Evolutionary conservation across 2,329 filamentous ascomycete genomes (phyloP).

Genomic region (Zasmidium angulare): DNA sequence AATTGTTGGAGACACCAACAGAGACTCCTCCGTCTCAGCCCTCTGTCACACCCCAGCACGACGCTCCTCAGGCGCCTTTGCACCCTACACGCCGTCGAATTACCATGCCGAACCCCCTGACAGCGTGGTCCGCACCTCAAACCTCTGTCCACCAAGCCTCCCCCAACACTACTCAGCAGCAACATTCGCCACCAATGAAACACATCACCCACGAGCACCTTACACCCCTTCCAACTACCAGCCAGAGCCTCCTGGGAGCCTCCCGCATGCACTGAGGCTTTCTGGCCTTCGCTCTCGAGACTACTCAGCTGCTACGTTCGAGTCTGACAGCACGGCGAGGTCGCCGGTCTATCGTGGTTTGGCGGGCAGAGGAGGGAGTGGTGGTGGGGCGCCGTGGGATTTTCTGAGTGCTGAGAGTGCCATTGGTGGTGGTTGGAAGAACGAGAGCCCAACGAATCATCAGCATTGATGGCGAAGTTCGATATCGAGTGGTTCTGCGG

Average conservation of each 20-base stretch:
- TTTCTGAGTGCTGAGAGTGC: conserved; percentile 19
- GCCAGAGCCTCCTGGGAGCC: too few relatives aligned
- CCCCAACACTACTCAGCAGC: conserved; percentile 19
- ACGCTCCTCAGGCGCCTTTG: background rate
- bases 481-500: too few relatives aligned
- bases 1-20: background rate
- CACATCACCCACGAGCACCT: too few relatives aligned
- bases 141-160: conserved; percentile 12
- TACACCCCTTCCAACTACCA: too few relatives aligned
- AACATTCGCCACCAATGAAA: background rate
- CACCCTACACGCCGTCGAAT: conserved; percentile 19
- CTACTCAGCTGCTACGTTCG: too few relatives aligned
- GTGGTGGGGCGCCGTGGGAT: conserved; percentile 6
- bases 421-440: conserved; percentile 13
- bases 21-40: background rate
- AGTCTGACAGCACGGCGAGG: conserved; percentile 1
- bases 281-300: too few relatives aligned
- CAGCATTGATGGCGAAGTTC: background rate
- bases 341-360: conserved; percentile 15
- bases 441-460: background rate
- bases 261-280: too few relatives aligned
- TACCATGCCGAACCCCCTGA: conserved; percentile 12
- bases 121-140: conserved; percentile 9
- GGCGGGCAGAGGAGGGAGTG: conserved; percentile 2
- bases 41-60: background rate